Evolutionary conservation across 805 yeast genomes (phyloP).

Genomic region (Wickerhamiella azymoides): DNA sequence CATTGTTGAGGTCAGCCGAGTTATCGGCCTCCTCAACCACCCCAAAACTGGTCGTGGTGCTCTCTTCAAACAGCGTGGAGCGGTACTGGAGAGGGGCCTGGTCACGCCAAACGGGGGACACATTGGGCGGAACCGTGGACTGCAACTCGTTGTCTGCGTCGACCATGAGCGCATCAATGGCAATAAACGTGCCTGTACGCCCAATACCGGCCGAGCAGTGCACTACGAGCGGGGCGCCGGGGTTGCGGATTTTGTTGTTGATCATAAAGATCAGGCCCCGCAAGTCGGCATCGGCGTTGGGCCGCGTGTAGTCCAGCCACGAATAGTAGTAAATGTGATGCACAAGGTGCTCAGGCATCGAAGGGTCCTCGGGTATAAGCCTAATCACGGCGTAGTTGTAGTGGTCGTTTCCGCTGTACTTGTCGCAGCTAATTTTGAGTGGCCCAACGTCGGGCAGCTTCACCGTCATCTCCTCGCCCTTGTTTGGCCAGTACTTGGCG

Average conservation of each 20-base stretch:
- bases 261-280: conserved; percentile 44
- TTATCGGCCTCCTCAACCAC: background rate
- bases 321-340: conserved; percentile 58
- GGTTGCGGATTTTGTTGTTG: conserved; percentile 29
- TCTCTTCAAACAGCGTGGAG: conserved; percentile 14
- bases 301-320: conserved; percentile 77
- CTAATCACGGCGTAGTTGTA: conserved; percentile 16
- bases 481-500: conserved; percentile 57
- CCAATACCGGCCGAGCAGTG: conserved; percentile 99
- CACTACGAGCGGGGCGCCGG: conserved; percentile 47
- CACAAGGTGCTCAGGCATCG: conserved; percentile 18
- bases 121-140: conserved; percentile 11
- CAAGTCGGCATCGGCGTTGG: conserved; percentile 30
- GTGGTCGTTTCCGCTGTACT: conserved; percentile 14
- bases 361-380: conserved; percentile 14
- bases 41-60: background rate
- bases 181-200: conserved; percentile 79
- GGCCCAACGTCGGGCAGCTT: conserved; percentile 13
- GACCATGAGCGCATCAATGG: conserved; percentile 40
- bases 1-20: background rate
- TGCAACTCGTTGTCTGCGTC: conserved; percentile 17
- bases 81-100: conserved; percentile 12
- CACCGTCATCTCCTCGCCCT: conserved; percentile 10
- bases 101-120: conserved; percentile 17
- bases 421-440: conserved; percentile 12